Evolutionary conservation across 352 stramenopile species (phyloP).

Genomic region (Phytophthora nicotianae): DNA sequence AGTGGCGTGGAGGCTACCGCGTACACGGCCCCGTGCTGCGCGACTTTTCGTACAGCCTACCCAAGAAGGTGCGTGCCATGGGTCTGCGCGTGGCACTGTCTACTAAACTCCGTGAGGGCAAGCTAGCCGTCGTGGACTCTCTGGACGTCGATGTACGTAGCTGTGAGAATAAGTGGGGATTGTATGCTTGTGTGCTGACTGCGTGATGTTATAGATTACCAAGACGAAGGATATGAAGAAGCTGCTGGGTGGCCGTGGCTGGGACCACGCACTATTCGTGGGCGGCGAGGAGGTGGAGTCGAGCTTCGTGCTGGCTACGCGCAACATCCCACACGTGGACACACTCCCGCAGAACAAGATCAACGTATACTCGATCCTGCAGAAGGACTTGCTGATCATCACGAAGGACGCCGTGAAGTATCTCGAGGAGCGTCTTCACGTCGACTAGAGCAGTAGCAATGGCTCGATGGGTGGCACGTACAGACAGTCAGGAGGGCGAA

Average conservation of each 20-base stretch:
- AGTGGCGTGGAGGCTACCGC: constrained; percentile 86
- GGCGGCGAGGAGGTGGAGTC: constrained; percentile 72
- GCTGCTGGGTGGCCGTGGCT: constrained; percentile 73
- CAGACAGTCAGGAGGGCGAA: constrained; percentile 21
- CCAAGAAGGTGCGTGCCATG: constrained; percentile 90
- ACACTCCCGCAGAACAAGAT: constrained; percentile 87
- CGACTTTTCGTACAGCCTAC: constrained; percentile 88
- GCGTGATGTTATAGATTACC: constrained; percentile 42
- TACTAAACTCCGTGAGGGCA: constrained; percentile 88
- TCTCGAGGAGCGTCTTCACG: constrained; percentile 85
- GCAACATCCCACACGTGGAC: constrained; percentile 88
- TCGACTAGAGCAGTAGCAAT: constrained; percentile 57
- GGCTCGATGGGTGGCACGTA: constrained; percentile 9
- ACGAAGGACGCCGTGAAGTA: constrained; percentile 89
- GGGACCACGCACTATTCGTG: constrained; percentile 89
- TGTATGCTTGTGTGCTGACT: constrained; percentile 1
- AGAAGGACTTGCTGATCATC: constrained; percentile 88
- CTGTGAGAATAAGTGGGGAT: neutral
- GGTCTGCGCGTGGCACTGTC: constrained; percentile 85
- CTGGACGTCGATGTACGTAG: constrained; percentile 73
- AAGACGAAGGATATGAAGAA: constrained; percentile 92
- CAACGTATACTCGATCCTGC: constrained; percentile 91
- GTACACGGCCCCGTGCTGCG: constrained; percentile 86
- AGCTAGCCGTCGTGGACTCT: constrained; percentile 82
- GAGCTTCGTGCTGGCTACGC: constrained; percentile 82